Evolutionary conservation across 768 basidiomycete species (phyloP), one percentile per base, ranked within the genome.

Genomic region (Amyloporia xantha): DNA sequence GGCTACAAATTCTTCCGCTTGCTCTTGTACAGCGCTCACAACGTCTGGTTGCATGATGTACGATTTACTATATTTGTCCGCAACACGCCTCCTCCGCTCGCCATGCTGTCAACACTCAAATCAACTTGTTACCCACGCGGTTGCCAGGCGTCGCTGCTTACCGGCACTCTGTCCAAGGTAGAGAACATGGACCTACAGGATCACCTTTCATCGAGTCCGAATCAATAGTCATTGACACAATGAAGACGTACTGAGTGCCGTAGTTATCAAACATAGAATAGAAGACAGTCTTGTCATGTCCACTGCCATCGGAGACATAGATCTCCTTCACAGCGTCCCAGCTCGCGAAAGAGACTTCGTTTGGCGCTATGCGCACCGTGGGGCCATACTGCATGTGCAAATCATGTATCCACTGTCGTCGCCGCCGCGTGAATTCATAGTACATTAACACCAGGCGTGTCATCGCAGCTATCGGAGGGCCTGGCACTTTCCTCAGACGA

Each of bases 261-360:
- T 48, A 59, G 21, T 51, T 53, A 19, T 30, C 28, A 25, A 59
- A 56, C 23, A 59, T 21, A 2, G 17, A 6, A 41, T 59, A 56
- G 46, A 59, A 56, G 17, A 41, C 12, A 5, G 53, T 41, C 21
- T 56, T 56, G 26, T 59, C 58, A 38, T 50, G 54, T n/a, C 58
- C 58, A 28, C 58, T 55, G 26, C 58, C 58, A 2, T 52, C 55
- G n/a, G 53, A 54, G 28, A 51, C 44, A 41, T 59, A 59, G 30
- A 59, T 59, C 41, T 59, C 54, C 43, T 59, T 59, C 41, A 35
- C 53, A 1, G 58, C 58, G 15, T 56, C 58, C 23, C 53, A 51
- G 7, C 33, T 56, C 15, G 58, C 58, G 21, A 56, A 59, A 1
- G 58, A 56, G 11, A 59, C 51, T 41, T 59, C 58, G 27, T 59